Evolutionary conservation across 1,284 basidiomycete species (phyloP).

Genomic region (Ustilago sp.): DNA sequence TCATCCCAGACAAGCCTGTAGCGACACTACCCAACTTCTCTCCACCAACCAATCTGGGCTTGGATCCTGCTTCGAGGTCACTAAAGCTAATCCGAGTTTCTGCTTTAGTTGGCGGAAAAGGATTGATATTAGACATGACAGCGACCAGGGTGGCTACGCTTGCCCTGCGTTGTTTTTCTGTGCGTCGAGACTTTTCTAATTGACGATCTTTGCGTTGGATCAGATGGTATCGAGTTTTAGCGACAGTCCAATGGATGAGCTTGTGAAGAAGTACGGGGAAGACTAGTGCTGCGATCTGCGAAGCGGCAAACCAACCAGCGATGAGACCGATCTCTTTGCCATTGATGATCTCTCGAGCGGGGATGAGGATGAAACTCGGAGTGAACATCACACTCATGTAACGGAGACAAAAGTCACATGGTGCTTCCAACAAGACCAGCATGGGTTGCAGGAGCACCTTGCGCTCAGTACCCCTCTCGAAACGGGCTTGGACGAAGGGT

Average conservation of each 20-base stretch:
- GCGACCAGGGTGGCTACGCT: constrained; percentile 28
- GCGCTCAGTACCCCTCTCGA: background rate
- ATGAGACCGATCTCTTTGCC: constrained; percentile 59
- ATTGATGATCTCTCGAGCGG: constrained; percentile 56
- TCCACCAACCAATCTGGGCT: constrained; percentile 6
- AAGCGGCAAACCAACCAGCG: constrained; percentile 56
- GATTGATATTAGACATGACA: constrained; percentile 28
- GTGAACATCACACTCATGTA: constrained; percentile 66
- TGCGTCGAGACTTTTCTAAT: background rate
- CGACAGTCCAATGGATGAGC: constrained; percentile 9
- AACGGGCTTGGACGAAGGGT: background rate
- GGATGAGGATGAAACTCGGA: constrained; percentile 61
- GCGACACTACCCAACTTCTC: constrained; percentile 42
- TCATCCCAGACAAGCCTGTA: constrained; percentile 48
- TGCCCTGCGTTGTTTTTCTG: constrained; percentile 15
- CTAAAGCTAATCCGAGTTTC: background rate
- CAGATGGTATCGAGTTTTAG: background rate
- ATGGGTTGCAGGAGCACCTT: constrained; percentile 23
- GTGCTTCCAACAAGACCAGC: constrained; percentile 50
- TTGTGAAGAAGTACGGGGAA: constrained; percentile 52
- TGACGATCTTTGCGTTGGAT: background rate
- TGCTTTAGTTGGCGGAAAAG: background rate
- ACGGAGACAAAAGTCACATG: constrained; percentile 59
- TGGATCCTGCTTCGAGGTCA: background rate
- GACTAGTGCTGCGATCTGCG: constrained; percentile 50